These are phyloP conservation scores for Hypoxylon sp. DNA, from an alignment of 2,329 filamentous ascomycete species.

Conservation along the genomic window DNA sequence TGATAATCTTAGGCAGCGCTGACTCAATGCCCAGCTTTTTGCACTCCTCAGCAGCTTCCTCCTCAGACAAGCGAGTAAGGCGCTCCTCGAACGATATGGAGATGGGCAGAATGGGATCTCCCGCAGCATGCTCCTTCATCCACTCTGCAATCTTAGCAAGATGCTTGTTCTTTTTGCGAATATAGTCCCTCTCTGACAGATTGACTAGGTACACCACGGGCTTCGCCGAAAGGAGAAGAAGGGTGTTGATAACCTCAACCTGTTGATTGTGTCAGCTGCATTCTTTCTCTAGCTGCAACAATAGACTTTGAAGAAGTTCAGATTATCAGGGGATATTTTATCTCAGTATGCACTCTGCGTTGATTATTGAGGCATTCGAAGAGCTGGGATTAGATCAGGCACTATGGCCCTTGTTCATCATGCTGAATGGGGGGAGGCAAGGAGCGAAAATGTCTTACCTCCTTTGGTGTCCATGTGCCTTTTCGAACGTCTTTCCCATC, in stretches of 20 bases:
- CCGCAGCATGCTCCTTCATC: constrained; percentile 90
- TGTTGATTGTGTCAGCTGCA: constrained; percentile 58
- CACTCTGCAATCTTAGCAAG: constrained; percentile 92
- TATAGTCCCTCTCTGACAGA: constrained; percentile 95
- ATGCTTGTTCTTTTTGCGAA: constrained; percentile 99
- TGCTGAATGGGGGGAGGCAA: constrained; percentile 50
- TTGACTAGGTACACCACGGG: constrained; percentile 98
- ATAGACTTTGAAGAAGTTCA: constrained; percentile 35
- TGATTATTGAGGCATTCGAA: constrained; percentile 86
- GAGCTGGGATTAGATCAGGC: constrained; percentile 99
- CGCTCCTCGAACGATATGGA: constrained; percentile 95
- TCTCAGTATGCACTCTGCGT: constrained; percentile 90
- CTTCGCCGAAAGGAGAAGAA: constrained; percentile 95
- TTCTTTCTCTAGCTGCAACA: constrained; percentile 17
- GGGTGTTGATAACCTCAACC: constrained; percentile 97
- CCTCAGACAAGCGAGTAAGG: constrained; percentile 83
- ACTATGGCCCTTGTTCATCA: constrained; percentile 99
- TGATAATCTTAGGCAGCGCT: constrained; percentile 89
- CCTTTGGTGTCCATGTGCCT: constrained; percentile 89
- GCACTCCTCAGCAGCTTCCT: constrained; percentile 83
- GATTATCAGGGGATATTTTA: constrained; percentile 78
- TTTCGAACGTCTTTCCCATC: constrained; percentile 95
- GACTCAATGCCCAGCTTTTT: constrained; percentile 90
- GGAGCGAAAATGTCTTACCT: constrained; percentile 74
- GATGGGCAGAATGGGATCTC: constrained; percentile 92